phyloP scores from a whole-genome alignment of 2,329 filamentous ascomycete species.

The Monosporascus ibericus region DNA sequence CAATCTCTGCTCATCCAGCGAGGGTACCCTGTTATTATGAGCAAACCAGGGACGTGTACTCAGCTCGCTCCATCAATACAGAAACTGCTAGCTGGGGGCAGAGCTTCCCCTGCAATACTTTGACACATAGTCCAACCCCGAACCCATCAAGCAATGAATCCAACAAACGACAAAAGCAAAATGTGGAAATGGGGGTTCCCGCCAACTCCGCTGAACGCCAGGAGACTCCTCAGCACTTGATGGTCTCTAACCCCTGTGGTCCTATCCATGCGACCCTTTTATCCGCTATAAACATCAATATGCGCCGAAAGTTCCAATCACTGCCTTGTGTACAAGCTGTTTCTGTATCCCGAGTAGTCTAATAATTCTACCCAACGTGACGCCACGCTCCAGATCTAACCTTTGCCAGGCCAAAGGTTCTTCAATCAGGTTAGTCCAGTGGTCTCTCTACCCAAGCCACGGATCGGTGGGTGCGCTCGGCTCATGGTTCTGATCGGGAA shows the following conservation, averaged over 20 bases:
- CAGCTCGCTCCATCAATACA: too few relatives aligned
- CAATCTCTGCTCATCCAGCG: not conserved
- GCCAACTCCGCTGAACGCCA: constrained; percentile 20
- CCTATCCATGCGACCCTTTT: constrained; percentile 20
- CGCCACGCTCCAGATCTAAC: not conserved
- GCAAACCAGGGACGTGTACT: not conserved
- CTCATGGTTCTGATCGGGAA: not conserved
- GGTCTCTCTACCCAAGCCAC: not conserved
- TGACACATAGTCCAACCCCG: too few relatives aligned
- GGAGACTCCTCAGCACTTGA: constrained; percentile 55
- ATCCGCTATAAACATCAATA: constrained; percentile 2
- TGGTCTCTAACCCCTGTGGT: constrained; percentile 29
- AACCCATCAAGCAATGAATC: not conserved
- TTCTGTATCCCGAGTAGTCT: not conserved
- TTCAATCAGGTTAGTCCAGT: not conserved
- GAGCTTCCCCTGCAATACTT: not conserved
- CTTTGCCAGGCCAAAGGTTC: not conserved
- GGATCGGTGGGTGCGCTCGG: not conserved
- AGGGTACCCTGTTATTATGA: not conserved
- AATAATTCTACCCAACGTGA: not conserved
- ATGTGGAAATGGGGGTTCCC: constrained; percentile 9
- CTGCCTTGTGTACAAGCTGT: constrained; percentile 2
- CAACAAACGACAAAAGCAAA: constrained; percentile 2
- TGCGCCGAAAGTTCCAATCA: constrained; percentile 9
- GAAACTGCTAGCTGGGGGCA: not conserved